phyloP scores from a whole-genome alignment of 2,329 filamentous ascomycete species.

The Colletotrichum truncatum region DNA sequence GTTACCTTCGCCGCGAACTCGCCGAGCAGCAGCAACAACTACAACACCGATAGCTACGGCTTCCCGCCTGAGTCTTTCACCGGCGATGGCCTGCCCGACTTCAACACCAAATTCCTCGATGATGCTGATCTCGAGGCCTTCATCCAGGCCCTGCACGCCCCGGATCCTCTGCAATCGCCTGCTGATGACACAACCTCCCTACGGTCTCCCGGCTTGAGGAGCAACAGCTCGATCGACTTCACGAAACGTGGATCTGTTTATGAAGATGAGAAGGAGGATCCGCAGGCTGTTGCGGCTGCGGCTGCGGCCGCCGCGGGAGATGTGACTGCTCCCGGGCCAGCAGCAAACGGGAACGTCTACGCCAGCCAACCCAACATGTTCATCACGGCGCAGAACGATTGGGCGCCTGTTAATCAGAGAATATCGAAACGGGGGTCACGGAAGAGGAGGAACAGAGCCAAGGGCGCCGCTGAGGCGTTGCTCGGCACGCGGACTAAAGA shows the following conservation, averaged over 20 bases:
- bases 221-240: conserved; percentile 49
- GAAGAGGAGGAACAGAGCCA: conserved; percentile 47
- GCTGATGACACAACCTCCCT: conserved; percentile 60
- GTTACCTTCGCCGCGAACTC: conserved; percentile 31
- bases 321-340: conserved; percentile 32
- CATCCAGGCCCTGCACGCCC: conserved; percentile 81
- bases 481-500: conserved; percentile 75
- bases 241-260: conserved; percentile 51
- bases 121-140: conserved; percentile 81
- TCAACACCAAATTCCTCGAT: conserved; percentile 78
- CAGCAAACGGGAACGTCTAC: conserved; percentile 23
- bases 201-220: conserved; percentile 51
- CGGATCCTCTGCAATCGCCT: conserved; percentile 75
- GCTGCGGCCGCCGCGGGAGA: conserved; percentile 50
- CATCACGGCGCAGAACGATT: conserved; percentile 93
- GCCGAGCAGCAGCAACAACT: conserved; percentile 26
- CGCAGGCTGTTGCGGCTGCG: conserved; percentile 46
- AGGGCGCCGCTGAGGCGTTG: conserved; percentile 49
- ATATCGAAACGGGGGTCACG: conserved; percentile 54
- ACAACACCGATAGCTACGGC: conserved; percentile 54
- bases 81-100: conserved; percentile 77
- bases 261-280: conserved; percentile 41
- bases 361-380: conserved; percentile 60
- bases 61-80: conserved; percentile 74
- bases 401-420: conserved; percentile 86